phyloP scores from a whole-genome alignment of 208 protist species.

The Crithidia mellificae region DNA sequence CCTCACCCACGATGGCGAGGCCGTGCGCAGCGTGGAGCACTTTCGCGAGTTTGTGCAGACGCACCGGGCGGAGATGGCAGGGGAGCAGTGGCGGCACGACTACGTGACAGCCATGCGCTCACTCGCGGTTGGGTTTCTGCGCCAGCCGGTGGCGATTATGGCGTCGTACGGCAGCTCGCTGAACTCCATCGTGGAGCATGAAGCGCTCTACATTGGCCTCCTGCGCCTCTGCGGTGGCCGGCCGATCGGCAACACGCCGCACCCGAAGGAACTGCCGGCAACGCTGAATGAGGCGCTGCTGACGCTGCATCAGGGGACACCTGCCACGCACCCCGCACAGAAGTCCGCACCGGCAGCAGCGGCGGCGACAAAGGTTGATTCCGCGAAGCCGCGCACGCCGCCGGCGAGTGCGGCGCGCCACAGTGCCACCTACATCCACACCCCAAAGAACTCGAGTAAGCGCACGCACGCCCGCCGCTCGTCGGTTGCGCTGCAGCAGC shows the following conservation, averaged over 20 bases:
- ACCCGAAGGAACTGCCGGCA: constrained; percentile 3
- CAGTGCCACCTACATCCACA: constrained; percentile 6
- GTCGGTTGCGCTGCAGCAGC: neutral
- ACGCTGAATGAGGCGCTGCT: neutral
- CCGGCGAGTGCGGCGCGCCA: neutral
- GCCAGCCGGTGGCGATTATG: constrained; percentile 16
- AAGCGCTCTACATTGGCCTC: constrained; percentile 34
- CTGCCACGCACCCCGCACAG: neutral
- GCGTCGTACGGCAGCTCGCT: constrained; percentile 28
- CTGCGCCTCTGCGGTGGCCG: constrained; percentile 31
- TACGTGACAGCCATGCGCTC: constrained; percentile 33
- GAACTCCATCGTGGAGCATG: constrained; percentile 25
- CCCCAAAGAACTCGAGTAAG: neutral
- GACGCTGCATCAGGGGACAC: neutral
- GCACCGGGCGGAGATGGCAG: constrained; percentile 16
- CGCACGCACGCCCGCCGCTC: neutral
- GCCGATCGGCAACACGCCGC: constrained; percentile 9
- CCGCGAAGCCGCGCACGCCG: neutral
- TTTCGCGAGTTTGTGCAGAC: constrained; percentile 3
- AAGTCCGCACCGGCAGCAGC: neutral
- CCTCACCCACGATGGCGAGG: constrained; percentile 17
- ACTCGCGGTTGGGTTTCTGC: constrained; percentile 32
- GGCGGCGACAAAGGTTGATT: neutral
- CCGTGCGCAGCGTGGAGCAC: constrained; percentile 6
- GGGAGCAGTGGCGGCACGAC: constrained; percentile 22